Evolutionary conservation across 495 filamentous ascomycete genomes (phyloP), one percentile per base, ranked within the genome.

Genomic region (Hypomontagnella submonticulosa): DNA sequence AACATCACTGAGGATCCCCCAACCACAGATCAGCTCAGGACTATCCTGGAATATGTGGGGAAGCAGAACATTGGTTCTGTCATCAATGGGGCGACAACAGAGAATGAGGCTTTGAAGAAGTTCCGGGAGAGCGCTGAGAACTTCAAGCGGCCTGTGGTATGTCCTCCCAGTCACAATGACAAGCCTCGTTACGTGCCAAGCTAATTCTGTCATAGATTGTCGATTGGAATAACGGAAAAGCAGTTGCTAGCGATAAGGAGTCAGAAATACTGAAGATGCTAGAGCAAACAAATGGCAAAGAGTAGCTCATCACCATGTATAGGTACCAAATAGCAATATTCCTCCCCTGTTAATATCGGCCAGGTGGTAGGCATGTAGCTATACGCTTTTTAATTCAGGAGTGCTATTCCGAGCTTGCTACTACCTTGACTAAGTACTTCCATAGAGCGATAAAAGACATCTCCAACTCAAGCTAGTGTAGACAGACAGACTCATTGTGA

Each of bases 171-270:
- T 43, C 48, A 13, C 13, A 23, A 10, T 30, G 16, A 34, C 38
- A 18, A 27, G 58, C 12, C 13, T 10, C 54, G 0, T 6, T 9
- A 13, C 44, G 19, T 11, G 5, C 6, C 3, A 41, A 38, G 36
- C 70, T 71, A 34, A 67, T 19, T 27, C 37, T 30, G 1, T 18
- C 49, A 57, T 46, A 93, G 90, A 85, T 84, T 51, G 96, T 99
- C 19, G 95, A 98, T 76, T 99, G 95, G 96, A 88, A 89, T 62
- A 92, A 93, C 77, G 96, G 95, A 54, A 87, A 85, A 72, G 92
- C 88, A 70, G 84, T 91, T 27, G 80, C 85, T 50, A 90, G 91
- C 5, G 89, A 90, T 44, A 84, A 89, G 62, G 87, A 94, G 79
- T 93, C 91, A 10, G 90, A 91, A 77, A 96, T 97, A 44, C 73